Conservation (phyloP, 768 basidiomycete species). For the Amanita pallidorosea region DNA sequence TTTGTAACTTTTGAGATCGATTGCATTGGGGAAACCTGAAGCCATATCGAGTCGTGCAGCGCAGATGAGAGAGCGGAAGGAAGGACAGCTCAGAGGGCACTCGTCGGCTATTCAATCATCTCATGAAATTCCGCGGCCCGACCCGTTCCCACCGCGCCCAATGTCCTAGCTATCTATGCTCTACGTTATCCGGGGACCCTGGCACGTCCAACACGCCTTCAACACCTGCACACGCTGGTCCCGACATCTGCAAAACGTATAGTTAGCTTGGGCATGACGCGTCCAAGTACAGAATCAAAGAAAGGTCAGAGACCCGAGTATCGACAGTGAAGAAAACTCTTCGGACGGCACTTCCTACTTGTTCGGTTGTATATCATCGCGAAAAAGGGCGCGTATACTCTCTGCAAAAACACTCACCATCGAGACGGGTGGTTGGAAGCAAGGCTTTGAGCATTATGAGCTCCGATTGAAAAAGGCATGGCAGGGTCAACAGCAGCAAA, state of each 20-base stretch:
- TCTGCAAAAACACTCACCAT: background rate
- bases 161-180: background rate
- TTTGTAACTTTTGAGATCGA: conserved; percentile 70
- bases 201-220: no score
- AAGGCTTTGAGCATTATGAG: background rate
- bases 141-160: background rate
- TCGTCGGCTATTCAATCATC: background rate
- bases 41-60: conserved; percentile 16
- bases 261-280: background rate
- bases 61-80: conserved; percentile 11
- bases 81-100: background rate
- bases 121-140: background rate
- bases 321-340: conserved; percentile 33
- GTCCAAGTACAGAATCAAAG: conserved; percentile 9
- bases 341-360: conserved; percentile 55
- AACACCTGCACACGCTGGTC: no score
- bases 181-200: background rate
- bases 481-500: conserved; percentile 3
- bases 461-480: background rate
- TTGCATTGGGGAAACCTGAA: conserved; percentile 42
- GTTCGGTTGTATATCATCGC: conserved; percentile 38
- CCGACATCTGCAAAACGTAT: no score
- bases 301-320: conserved; percentile 43
- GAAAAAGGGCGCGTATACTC: background rate
- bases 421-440: background rate